Conservation (phyloP, 192 early-diverging fungal species). For the Rhizophagus prolifer region DNA sequence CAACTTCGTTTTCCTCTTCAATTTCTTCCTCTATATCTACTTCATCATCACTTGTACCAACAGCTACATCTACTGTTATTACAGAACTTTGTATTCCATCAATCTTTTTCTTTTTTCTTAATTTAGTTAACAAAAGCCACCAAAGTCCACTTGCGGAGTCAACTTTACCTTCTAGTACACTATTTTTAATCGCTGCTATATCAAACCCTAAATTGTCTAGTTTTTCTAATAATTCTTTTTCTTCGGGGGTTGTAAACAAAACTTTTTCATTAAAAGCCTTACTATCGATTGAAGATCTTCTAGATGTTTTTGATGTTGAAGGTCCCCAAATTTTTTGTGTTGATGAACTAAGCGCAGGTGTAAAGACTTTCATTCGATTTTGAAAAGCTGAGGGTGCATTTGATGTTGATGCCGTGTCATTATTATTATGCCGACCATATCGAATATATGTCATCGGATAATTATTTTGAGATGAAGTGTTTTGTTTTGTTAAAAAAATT, state of each 20-base stretch:
- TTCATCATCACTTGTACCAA: conserved; percentile 29
- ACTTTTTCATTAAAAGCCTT: conserved; percentile 31
- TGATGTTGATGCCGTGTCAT: neutral
- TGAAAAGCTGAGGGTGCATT: conserved; percentile 22
- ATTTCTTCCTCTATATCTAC: neutral
- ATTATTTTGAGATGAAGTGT: neutral
- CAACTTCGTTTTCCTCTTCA: conserved; percentile 20
- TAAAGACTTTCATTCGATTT: neutral
- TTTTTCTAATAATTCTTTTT: conserved; percentile 32
- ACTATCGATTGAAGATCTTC: conserved; percentile 30
- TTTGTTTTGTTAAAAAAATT: conserved; percentile 18
- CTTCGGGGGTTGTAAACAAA: conserved; percentile 22
- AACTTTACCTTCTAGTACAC: conserved; percentile 29
- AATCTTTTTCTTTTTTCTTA: conserved; percentile 25
- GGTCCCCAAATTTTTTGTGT: conserved; percentile 3
- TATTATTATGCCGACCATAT: neutral
- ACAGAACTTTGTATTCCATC: neutral
- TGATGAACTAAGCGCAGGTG: neutral
- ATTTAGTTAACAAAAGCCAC: conserved; percentile 28
- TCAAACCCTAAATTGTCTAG: conserved; percentile 27
- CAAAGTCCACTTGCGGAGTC: conserved; percentile 29
- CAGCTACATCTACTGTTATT: conserved; percentile 24
- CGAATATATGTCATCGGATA: conserved; percentile 17
- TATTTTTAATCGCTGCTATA: conserved; percentile 19
- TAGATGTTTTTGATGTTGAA: conserved; percentile 17